These are phyloP conservation scores for Kodamaea hsintzibuensis DNA, from an alignment of 805 yeast genomes.

Conservation along the genomic window DNA sequence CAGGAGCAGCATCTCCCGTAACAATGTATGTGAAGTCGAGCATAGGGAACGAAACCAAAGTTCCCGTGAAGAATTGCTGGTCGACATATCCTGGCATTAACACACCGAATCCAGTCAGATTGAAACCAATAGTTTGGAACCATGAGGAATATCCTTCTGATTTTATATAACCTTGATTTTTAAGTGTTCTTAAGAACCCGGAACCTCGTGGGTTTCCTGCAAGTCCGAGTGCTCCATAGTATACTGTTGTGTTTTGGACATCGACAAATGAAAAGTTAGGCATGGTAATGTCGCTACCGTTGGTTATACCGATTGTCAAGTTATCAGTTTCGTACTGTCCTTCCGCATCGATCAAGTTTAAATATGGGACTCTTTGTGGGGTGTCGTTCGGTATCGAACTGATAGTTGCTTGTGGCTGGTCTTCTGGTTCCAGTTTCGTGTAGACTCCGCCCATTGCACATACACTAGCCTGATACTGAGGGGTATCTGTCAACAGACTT, in stretches of 20 bases:
- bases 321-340: conserved; percentile 30
- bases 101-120: conserved; percentile 24
- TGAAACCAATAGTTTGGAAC: conserved; percentile 20
- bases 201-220: conserved; percentile 27
- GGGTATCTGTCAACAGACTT: conserved; percentile 18
- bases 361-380: conserved; percentile 26
- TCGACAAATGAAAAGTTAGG: conserved; percentile 29
- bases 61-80: conserved; percentile 44
- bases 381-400: conserved; percentile 17
- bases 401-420: conserved; percentile 10
- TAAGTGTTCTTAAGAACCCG: conserved; percentile 31
- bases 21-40: conserved; percentile 38
- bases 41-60: conserved; percentile 49
- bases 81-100: conserved; percentile 63
- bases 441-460: conserved; percentile 35
- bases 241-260: conserved; percentile 22
- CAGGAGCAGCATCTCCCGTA: background rate
- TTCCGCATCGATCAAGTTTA: conserved; percentile 24
- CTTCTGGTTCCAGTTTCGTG: background rate
- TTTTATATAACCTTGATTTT: conserved; percentile 19
- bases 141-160: conserved; percentile 37
- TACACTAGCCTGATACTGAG: conserved; percentile 21
- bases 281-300: conserved; percentile 15
- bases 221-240: conserved; percentile 38
- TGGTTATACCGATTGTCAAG: conserved; percentile 18